A percentile compares a stretch with the other conserved stretches of the same genome.
Conservation (phyloP, 2,329 filamentous ascomycete species). For the Aspergillus floridensis region DNA sequence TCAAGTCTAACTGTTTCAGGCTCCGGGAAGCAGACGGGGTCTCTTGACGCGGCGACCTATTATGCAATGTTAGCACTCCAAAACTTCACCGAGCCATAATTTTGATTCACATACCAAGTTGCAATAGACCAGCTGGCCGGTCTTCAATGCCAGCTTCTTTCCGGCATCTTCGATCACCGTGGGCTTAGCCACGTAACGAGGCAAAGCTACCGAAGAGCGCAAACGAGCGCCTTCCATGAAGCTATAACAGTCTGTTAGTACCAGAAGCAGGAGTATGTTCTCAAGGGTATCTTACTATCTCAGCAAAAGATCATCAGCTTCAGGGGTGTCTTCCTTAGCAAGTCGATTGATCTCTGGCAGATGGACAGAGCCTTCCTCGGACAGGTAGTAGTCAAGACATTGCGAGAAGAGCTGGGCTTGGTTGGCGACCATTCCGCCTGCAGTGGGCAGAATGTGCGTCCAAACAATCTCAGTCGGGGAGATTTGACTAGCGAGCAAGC, state of each 20-base stretch:
- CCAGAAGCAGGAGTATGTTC: too few relatives aligned
- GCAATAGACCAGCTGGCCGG: slow-evolving; percentile 35
- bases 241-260: slow-evolving; percentile 19
- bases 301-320: slow-evolving; percentile 49
- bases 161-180: slow-evolving; percentile 36
- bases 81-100: background rate
- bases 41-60: slow-evolving; percentile 36
- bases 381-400: slow-evolving; percentile 57
- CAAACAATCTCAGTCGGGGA: slow-evolving; percentile 53
- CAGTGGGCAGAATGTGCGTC: slow-evolving; percentile 58
- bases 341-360: slow-evolving; percentile 50
- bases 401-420: slow-evolving; percentile 59
- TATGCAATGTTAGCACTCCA: slow-evolving; percentile 1
- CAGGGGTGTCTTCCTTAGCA: slow-evolving; percentile 45
- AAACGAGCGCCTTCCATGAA: slow-evolving; percentile 43
- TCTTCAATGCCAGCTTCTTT: slow-evolving; percentile 31
- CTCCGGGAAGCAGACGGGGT: slow-evolving; percentile 38
- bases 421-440: slow-evolving; percentile 55
- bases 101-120: slow-evolving; percentile 33
- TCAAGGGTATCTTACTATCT: slow-evolving; percentile 45
- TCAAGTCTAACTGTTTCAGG: slow-evolving; percentile 56
- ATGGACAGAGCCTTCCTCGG: slow-evolving; percentile 48
- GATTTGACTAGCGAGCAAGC: slow-evolving; percentile 49
- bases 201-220: slow-evolving; percentile 38
- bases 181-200: slow-evolving; percentile 34